Evolutionary conservation across 345 rosid species (phyloP).

Genomic region (sweet orange (Citrus sinensis)): DVS_A1.0 CM039167.1:3265501-3266000

Average conservation of each 20-base stretch:
- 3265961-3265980: conserved; percentile 3
- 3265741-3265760: neutral
- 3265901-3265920: conserved; percentile 27
- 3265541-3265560: too few relatives aligned
- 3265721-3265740: neutral
- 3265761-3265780: neutral
- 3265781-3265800: conserved; percentile 26
- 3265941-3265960: conserved; percentile 32
- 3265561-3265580: too few relatives aligned
- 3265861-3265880: conserved; percentile 31
- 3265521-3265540: too few relatives aligned
- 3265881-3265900: conserved; percentile 30
- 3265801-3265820: conserved; percentile 27
- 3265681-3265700: neutral
- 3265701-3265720: conserved; percentile 4
- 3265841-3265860: conserved; percentile 9
- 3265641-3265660: neutral
- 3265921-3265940: conserved; percentile 26
- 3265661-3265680: neutral
- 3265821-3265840: conserved; percentile 3
- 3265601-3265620: neutral
- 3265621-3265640: neutral
- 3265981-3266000: neutral
- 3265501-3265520: conserved; percentile 17
- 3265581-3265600: too few relatives aligned